phyloP scores from a whole-genome alignment of 2,329 filamentous ascomycete species.

The Pseudopyrenochaeta lycopersici region DNA sequence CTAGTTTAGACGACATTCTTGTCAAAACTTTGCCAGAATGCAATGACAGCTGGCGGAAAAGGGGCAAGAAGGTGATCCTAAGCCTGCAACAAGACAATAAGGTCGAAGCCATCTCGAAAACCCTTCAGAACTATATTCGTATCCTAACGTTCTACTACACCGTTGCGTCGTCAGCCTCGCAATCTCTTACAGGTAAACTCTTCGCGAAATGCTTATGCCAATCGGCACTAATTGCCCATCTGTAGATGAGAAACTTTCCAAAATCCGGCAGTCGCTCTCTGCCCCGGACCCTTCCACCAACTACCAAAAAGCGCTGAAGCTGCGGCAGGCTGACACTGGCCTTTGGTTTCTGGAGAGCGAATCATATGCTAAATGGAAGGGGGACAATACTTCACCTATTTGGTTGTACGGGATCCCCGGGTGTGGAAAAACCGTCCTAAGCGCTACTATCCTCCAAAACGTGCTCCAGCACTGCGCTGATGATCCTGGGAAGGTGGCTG shows the following conservation, averaged over 20 bases:
- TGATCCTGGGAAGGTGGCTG: constrained; percentile 12
- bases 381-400: constrained; percentile 33
- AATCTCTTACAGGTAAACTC: too few species aligned
- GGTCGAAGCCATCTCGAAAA: constrained; percentile 10
- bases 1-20: constrained; percentile 15
- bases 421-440: constrained; percentile 55
- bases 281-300: constrained; percentile 49
- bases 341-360: constrained; percentile 46
- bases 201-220: too few species aligned
- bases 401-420: constrained; percentile 55
- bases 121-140: background rate
- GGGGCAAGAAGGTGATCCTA: constrained; percentile 12
- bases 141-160: constrained; percentile 9
- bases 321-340: constrained; percentile 44
- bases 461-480: constrained; percentile 24
- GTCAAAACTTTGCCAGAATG: constrained; percentile 12
- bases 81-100: constrained; percentile 21
- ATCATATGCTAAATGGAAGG: constrained; percentile 46
- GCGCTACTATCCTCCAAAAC: constrained; percentile 48
- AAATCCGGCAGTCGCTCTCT: too few species aligned
- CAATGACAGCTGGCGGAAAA: constrained; percentile 12
- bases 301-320: constrained; percentile 39
- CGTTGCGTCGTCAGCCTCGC: too few species aligned
- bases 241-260: too few species aligned
- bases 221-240: too few species aligned